Conservation (phyloP, 2,329 filamentous ascomycete species). For the Mollisia scopiformis region DNA sequence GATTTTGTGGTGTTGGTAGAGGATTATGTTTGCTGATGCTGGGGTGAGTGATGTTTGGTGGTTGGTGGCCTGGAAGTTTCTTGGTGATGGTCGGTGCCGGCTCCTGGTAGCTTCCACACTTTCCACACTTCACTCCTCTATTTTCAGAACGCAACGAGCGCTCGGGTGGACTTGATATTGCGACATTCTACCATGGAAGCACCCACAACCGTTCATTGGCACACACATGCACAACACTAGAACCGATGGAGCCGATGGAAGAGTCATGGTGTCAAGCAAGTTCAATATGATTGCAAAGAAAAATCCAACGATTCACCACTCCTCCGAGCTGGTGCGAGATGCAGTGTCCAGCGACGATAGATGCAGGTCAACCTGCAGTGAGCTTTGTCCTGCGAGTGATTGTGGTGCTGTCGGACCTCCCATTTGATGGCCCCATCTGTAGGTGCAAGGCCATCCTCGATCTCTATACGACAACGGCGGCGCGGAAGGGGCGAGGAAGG, state of each 20-base stretch:
- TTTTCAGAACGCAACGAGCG: neutral
- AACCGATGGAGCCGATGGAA: neutral
- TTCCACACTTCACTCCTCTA: neutral
- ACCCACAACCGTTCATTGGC: neutral
- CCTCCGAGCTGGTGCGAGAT: neutral
- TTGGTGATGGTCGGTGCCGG: no score
- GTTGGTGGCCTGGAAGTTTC: no score
- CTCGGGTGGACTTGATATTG: neutral
- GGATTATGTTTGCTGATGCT: no score
- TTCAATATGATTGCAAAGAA: conserved; percentile 9
- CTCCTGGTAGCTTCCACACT: no score
- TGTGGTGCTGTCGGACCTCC: neutral
- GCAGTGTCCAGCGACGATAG: neutral
- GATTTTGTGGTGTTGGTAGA: no score
- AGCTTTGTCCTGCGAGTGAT: neutral
- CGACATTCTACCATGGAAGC: neutral
- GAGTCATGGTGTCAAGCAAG: conserved; percentile 14
- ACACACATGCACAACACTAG: neutral
- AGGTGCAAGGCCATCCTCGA: neutral
- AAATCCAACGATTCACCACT: neutral
- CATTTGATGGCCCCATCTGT: neutral
- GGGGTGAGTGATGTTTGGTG: no score
- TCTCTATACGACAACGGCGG: neutral
- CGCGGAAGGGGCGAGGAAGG: neutral
- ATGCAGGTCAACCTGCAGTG: neutral